Base-by-base conservation (phyloP, 768 basidiomycete species). In the Piloderma croceum region DNA sequence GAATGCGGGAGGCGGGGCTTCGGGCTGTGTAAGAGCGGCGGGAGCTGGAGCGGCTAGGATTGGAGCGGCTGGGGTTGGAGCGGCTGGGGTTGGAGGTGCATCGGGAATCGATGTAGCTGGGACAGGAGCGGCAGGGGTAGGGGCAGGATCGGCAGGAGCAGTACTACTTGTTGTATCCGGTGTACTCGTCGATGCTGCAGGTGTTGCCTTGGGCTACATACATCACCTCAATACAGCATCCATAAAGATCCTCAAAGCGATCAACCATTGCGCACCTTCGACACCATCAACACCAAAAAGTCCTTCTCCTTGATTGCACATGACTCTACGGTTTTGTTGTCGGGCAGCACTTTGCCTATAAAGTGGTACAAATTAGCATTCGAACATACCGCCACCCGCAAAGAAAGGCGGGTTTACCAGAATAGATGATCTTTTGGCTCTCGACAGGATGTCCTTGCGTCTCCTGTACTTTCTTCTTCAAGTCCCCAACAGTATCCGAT, bases 251-350 rank as follows among this genome's bases (percentile, higher is more conserved):
- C 50, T 41, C 24, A 13, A 11, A 18, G 25, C 9, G 29, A 31
- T 17, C 27, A 24, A 18, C 22, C 39, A 39, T n/a, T 24, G 17
- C 68, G 37, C 47, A 93, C 93, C 80, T 96, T 98, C 37, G 91
- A 79, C 24, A 97, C 89, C 94, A 98, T 99, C 31, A 99, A 79
- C n/a, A 99, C 96, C 45, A 98, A 68, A 68, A 99, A 99, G 62
- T 96, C 94, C 69, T 96, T 98, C 65, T 98, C 94, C 68, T 96
- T 93, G 71, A 98, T 88, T 39, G 84, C 79, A 55, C 84, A 87
- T 34, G 86, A 83, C 52, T 76, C 86, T 24, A 99, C 76, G 2
- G 84, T 85, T 70, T 92, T 93, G 43, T 80, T 77, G 60, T 99
- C 92, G 7, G 77, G 58, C 17, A 98, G 74, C 34, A 99, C 84